phyloP scores from a whole-genome alignment of 2,329 filamentous ascomycete species.

The Neonectria punicea region DNA sequence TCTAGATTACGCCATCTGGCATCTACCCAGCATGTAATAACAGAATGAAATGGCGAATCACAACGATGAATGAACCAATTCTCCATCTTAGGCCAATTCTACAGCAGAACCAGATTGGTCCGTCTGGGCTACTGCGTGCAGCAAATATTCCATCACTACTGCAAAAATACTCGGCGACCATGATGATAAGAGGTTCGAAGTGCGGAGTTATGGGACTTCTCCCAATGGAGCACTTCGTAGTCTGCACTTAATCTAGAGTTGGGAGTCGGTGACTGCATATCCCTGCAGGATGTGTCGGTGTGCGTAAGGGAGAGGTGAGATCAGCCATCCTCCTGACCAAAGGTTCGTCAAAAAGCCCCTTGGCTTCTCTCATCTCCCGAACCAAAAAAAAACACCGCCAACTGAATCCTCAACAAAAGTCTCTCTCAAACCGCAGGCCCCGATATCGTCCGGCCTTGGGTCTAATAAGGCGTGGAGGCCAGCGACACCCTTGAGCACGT shows the following conservation, averaged over 20 bases:
- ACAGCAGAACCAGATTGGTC: not conserved
- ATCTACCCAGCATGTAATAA: not conserved
- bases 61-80: not conserved
- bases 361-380: slow-evolving; percentile 4
- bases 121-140: not conserved
- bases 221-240: not conserved
- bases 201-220: not conserved
- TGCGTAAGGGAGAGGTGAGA: not conserved
- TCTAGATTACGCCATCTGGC: not conserved
- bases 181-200: not conserved
- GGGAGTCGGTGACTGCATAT: not conserved
- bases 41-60: not conserved
- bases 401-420: slow-evolving; percentile 17
- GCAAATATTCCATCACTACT: not conserved
- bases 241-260: not conserved
- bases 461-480: not conserved
- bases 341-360: not conserved
- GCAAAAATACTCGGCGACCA: not conserved
- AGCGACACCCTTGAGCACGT: slow-evolving; percentile 17
- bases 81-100: slow-evolving; percentile 1
- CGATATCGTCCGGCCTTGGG: slow-evolving; percentile 19
- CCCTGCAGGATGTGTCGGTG: not conserved
- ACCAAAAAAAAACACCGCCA: not conserved
- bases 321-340: not conserved
- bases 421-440: not conserved